Evolutionary conservation across 2,329 filamentous ascomycete genomes (phyloP).

Genomic region (Rutstroemia sp.): DNA sequence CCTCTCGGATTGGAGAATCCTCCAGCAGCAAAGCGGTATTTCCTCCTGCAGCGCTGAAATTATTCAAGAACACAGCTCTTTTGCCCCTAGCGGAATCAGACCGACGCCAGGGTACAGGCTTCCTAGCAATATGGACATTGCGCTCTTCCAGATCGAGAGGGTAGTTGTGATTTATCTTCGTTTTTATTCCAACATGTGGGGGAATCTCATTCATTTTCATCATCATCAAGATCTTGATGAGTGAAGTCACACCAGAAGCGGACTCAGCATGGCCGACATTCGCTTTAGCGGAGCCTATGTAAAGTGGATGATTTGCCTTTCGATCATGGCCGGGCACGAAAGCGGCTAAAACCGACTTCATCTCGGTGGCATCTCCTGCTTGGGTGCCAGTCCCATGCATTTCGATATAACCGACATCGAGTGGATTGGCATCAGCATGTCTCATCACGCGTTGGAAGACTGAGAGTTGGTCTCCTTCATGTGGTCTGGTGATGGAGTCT

Average conservation of each 20-base stretch:
- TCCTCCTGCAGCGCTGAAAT: conserved; percentile 10
- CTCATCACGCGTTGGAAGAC: background rate
- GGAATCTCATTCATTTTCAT: conserved; percentile 15
- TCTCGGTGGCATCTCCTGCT: conserved; percentile 17
- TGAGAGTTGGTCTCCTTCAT: background rate
- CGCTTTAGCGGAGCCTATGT: conserved; percentile 20
- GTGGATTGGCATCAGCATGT: background rate
- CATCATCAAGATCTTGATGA: conserved; percentile 22
- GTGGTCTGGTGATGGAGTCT: background rate
- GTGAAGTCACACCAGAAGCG: conserved; percentile 18
- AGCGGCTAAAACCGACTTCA: conserved; percentile 7
- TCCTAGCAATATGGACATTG: conserved; percentile 11
- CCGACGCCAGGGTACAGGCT: conserved; percentile 25
- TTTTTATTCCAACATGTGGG: conserved; percentile 16
- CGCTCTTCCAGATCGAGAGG: conserved; percentile 29
- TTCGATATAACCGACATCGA: background rate
- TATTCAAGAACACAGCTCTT: conserved; percentile 36
- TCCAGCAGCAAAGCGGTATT: conserved; percentile 27
- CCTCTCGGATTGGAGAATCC: conserved; percentile 25
- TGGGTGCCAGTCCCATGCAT: conserved; percentile 16
- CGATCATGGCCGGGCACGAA: conserved; percentile 13
- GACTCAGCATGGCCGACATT: conserved; percentile 25
- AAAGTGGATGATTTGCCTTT: conserved; percentile 4
- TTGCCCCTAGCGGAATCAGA: conserved; percentile 28
- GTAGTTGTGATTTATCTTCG: conserved; percentile 15